A percentile compares a stretch with the other conserved stretches of the same genome.
phyloP scores from a whole-genome alignment of 2,329 filamentous ascomycete species.

The Sclerotiophoma versabilis region DNA sequence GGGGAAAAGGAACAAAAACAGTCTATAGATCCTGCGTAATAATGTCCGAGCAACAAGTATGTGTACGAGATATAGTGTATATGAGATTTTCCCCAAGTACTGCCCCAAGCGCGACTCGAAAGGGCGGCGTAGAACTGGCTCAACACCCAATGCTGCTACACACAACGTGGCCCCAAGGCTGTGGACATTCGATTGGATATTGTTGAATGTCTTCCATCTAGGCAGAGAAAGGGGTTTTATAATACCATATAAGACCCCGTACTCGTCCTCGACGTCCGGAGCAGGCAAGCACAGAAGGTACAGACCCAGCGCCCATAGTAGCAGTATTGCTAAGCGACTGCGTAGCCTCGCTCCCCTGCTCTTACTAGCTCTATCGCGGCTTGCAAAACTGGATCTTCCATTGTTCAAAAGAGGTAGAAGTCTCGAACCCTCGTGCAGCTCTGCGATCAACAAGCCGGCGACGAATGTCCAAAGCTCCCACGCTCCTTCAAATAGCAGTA shows the following conservation, averaged over 20 bases:
- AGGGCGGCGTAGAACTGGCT: background rate
- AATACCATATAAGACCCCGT: background rate
- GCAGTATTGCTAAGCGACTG: background rate
- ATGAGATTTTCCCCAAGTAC: conserved; percentile 2
- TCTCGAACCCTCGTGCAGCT: background rate
- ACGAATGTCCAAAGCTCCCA: background rate
- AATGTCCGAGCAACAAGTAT: background rate
- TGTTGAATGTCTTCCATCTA: background rate
- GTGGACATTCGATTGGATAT: background rate
- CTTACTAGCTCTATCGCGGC: background rate
- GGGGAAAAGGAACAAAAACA: background rate
- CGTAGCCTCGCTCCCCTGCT: background rate
- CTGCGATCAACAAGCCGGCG: background rate
- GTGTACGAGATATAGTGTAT: conserved; percentile 2
- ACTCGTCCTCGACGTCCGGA: background rate
- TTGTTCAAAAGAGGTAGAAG: background rate
- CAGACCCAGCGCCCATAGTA: background rate
- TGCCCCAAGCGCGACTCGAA: background rate
- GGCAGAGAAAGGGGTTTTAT: background rate
- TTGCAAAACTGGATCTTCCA: background rate
- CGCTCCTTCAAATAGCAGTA: background rate
- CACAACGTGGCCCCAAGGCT: background rate
- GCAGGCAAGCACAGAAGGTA: background rate
- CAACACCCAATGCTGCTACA: background rate
- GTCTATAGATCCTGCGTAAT: background rate